Evolutionary conservation across 2,329 filamentous ascomycete genomes (phyloP).

Genomic region (Fusarium nygamai): DNA sequence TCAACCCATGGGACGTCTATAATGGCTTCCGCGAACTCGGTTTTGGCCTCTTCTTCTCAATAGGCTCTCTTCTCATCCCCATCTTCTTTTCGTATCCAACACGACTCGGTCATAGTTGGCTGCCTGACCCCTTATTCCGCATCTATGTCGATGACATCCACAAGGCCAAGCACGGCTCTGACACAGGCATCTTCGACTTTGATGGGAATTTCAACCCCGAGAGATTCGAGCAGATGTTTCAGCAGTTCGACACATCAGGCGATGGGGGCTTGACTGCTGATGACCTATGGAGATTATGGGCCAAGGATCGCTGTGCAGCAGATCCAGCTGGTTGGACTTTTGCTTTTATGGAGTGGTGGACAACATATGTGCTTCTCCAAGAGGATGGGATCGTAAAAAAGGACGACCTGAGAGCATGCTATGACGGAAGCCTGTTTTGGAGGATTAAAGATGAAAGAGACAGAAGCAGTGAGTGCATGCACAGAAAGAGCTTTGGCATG

Average conservation of each 20-base stretch:
- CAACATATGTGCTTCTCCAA: conserved; percentile 62
- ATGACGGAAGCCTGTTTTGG: conserved; percentile 39
- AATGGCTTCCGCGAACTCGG: conserved; percentile 53
- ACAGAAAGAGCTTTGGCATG: conserved; percentile 15
- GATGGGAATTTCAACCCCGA: conserved; percentile 60
- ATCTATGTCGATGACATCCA: conserved; percentile 52
- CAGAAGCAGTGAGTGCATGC: background rate
- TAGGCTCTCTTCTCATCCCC: conserved; percentile 54
- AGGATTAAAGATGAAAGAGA: conserved; percentile 27
- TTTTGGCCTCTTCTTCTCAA: conserved; percentile 53
- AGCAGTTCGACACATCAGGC: conserved; percentile 54
- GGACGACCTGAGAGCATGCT: conserved; percentile 55
- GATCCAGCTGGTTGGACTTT: conserved; percentile 37
- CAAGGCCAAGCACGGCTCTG: conserved; percentile 58
- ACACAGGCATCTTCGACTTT: conserved; percentile 58
- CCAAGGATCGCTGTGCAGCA: conserved; percentile 49
- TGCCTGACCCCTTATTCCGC: conserved; percentile 52
- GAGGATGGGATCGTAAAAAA: conserved; percentile 65
- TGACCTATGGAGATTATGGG: conserved; percentile 50
- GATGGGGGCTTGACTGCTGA: conserved; percentile 48
- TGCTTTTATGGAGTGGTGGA: conserved; percentile 41
- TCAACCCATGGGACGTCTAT: conserved; percentile 53
- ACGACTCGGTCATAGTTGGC: conserved; percentile 43
- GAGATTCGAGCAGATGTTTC: conserved; percentile 60
- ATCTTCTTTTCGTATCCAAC: conserved; percentile 58